Evolutionary conservation across 2,329 filamentous ascomycete genomes (phyloP), one percentile per base, ranked within the genome.

Genomic region (Malbranchea cinnamomea): DNA sequence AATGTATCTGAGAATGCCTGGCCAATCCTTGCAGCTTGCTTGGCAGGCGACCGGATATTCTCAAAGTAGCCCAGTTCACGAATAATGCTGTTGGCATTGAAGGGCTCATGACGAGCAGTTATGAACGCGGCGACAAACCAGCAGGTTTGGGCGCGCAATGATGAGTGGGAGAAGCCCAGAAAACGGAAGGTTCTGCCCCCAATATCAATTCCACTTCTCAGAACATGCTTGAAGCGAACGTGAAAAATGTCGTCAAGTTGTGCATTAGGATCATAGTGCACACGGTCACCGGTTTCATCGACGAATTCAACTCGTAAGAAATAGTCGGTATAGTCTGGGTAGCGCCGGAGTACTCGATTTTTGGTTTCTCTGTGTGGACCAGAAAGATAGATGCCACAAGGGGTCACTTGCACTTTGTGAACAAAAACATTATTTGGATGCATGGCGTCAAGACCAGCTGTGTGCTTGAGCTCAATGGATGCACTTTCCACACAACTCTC

Each of bases 101-200:
- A 3, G 52, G 23, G 2, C 35, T 39, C 3, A 11, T 45, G 48
- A 4, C 53, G 30, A 4, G 44, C 27, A 6, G 30, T 29, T n/a
- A 45, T 33, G 30, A 71, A 67, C 1, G 62, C 58, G 2, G 65
- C 56, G 28, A 45, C 40, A 47, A 69, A 72, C 79, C 78, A 84
- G 20, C 68, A 37, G 0, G 74, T 73, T 35, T 82, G 78, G 1
- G 71, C 64, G 8, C 80, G 65, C 3, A 87, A 61, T 0, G 79
- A 84, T 0, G 79, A 87, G 48, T 85, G 76, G 0, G 78, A 84
- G 49, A 84, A 87, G 0, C 80, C 80, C 0, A 87, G 59, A 43
- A 85, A 87, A 0, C 54, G 52, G 43, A 72, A 83, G 1, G 51
- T 45, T 8, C 72, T 60, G 0, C 72, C 78, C 2, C 67, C 78